phyloP scores from a whole-genome alignment of 2,329 filamentous ascomycete species.

The Penicillium crustosum region DNA sequence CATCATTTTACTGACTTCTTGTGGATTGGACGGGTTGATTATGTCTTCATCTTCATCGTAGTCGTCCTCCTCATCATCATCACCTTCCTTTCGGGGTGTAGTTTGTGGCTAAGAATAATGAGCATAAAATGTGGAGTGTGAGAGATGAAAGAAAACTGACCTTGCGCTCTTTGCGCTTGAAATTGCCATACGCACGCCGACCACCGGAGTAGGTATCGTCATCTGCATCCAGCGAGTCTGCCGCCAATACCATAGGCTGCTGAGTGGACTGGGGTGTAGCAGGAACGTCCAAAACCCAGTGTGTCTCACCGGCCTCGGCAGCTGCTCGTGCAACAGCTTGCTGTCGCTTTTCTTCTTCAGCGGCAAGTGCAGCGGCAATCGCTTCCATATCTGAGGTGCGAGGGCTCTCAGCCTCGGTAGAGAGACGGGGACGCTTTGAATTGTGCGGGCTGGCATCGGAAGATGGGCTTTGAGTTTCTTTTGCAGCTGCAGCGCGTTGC shows the following conservation, averaged over 20 bases:
- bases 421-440: conserved; percentile 40
- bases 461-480: conserved; percentile 35
- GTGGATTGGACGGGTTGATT: conserved; percentile 1
- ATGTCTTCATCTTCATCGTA: conserved; percentile 6
- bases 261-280: conserved; percentile 18
- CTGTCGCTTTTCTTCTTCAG: conserved; percentile 43
- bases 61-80: conserved; percentile 16
- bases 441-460: conserved; percentile 35
- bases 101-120: conserved; percentile 3
- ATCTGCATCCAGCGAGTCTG: conserved; percentile 36
- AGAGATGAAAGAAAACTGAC: conserved; percentile 20
- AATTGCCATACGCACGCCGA: conserved; percentile 41
- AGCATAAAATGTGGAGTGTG: background rate
- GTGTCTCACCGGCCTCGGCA: conserved; percentile 45
- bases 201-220: conserved; percentile 34
- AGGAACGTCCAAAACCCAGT: conserved; percentile 45
- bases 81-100: conserved; percentile 8
- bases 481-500: conserved; percentile 76
- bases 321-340: conserved; percentile 43
- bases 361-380: conserved; percentile 42
- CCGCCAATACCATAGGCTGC: conserved; percentile 33
- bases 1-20: conserved; percentile 10
- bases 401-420: conserved; percentile 23
- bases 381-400: conserved; percentile 39
- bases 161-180: conserved; percentile 34